These are phyloP conservation scores for Kandelia obovata DNA, from an alignment of 345 rosid species.

Conservation along the genomic window DNA sequence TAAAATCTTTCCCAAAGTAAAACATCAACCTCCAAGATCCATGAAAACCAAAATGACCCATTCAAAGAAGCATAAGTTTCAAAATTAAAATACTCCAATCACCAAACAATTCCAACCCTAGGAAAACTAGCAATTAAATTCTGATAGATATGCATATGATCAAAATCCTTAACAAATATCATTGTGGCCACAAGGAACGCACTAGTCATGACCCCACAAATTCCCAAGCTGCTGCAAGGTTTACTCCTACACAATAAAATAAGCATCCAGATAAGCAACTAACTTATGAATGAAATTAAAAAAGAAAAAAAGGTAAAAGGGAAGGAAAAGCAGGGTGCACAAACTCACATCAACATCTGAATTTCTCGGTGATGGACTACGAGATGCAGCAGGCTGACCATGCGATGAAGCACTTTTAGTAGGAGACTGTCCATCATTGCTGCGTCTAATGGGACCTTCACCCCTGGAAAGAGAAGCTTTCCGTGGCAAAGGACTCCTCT, in stretches of 20 bases:
- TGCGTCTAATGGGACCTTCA: constrained; percentile 39
- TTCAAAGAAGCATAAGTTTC: constrained; percentile 20
- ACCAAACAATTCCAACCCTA: constrained; percentile 30
- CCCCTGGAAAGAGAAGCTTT: constrained; percentile 35
- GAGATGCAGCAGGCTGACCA: constrained; percentile 33
- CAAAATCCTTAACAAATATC: constrained; percentile 13
- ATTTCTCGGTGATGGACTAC: constrained; percentile 42
- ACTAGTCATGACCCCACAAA: constrained; percentile 19
- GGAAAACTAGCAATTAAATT: constrained; percentile 27
- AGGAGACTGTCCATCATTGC: constrained; percentile 37
- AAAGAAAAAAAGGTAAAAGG: not conserved
- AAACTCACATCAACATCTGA: constrained; percentile 41
- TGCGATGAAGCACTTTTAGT: constrained; percentile 43
- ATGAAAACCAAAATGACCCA: constrained; percentile 16
- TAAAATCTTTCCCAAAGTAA: constrained; percentile 9
- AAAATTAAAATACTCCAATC: constrained; percentile 28
- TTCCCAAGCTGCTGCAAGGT: constrained; percentile 11
- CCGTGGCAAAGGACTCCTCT: constrained; percentile 28
- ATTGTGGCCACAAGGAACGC: constrained; percentile 29
- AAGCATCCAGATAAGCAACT: constrained; percentile 17
- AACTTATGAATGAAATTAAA: not conserved
- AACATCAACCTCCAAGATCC: constrained; percentile 17
- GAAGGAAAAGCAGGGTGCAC: not conserved
- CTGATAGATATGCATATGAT: constrained; percentile 26
- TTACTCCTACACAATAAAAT: constrained; percentile 51